Percentiles rank a stretch among this genome's conserved stretches.
Evolutionary conservation across 2,329 filamentous ascomycete genomes (phyloP).

Genomic region (Ramichloridium luteum): DNA sequence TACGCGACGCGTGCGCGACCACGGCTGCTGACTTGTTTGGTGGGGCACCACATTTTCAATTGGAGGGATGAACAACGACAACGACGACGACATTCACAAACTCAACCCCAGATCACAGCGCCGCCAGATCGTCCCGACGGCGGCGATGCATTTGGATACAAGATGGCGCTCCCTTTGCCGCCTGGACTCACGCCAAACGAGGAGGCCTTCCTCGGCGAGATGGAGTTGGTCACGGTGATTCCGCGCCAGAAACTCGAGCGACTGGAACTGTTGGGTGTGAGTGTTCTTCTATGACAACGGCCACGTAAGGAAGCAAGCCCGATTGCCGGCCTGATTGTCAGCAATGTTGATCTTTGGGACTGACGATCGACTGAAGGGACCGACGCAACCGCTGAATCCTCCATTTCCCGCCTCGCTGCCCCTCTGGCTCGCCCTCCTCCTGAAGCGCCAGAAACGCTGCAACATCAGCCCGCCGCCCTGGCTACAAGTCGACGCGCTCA

Average conservation of each 20-base stretch:
- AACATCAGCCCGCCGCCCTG: slow-evolving; percentile 87
- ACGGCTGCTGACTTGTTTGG: too few relatives aligned
- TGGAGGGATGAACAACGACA: too few relatives aligned
- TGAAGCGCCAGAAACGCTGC: slow-evolving; percentile 86
- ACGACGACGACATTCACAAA: too few relatives aligned
- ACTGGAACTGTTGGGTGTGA: slow-evolving; percentile 73
- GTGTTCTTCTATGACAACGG: slow-evolving; percentile 30
- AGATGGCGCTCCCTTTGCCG: slow-evolving; percentile 50
- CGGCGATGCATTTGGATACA: slow-evolving; percentile 10
- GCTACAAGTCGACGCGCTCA: slow-evolving; percentile 66
- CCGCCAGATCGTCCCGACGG: too few relatives aligned
- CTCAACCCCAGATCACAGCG: too few relatives aligned
- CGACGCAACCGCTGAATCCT: slow-evolving; percentile 63
- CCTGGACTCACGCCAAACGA: slow-evolving; percentile 69
- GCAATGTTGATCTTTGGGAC: too few relatives aligned
- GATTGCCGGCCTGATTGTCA: too few relatives aligned
- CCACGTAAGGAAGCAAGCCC: slow-evolving; percentile 16
- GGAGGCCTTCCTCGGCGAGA: slow-evolving; percentile 89
- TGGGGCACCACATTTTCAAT: too few relatives aligned
- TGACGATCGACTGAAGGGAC: too few relatives aligned
- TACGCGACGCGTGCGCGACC: too few relatives aligned
- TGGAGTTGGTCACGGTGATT: slow-evolving; percentile 88
- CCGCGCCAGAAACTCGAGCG: slow-evolving; percentile 81
- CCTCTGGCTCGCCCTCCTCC: slow-evolving; percentile 86
- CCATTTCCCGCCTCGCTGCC: slow-evolving; percentile 70